Evolutionary conservation across 2,329 filamentous ascomycete genomes (phyloP).

Genomic region (Neonectria hederae): DNA sequence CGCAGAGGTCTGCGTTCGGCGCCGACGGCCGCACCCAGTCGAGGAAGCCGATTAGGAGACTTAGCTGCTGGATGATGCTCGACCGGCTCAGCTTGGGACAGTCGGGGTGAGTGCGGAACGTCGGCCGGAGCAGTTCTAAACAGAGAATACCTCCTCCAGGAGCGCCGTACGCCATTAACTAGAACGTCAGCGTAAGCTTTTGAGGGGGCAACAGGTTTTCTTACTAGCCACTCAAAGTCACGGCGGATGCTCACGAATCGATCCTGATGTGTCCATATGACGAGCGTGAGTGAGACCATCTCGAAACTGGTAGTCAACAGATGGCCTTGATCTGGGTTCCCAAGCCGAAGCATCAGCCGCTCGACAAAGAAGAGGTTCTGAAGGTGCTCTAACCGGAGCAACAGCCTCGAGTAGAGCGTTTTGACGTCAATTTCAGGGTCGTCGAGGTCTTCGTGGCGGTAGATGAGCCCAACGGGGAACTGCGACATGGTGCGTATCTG

Average conservation of each 20-base stretch:
- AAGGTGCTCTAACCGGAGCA: conserved; percentile 60
- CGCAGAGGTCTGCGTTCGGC: conserved; percentile 60
- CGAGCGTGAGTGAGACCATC: conserved; percentile 56
- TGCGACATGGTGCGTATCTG: conserved; percentile 46
- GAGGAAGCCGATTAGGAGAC: conserved; percentile 60
- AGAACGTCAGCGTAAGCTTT: conserved; percentile 1
- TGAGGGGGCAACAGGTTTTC: conserved; percentile 10
- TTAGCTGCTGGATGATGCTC: conserved; percentile 61
- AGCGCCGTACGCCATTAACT: conserved; percentile 61
- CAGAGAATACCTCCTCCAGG: conserved; percentile 61
- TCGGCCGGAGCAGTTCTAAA: conserved; percentile 58
- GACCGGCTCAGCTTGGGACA: conserved; percentile 54
- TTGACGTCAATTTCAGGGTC: conserved; percentile 42
- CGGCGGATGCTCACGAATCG: conserved; percentile 52
- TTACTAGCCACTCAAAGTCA: conserved; percentile 61
- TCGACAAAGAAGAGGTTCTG: conserved; percentile 69
- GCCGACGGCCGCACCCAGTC: conserved; percentile 60
- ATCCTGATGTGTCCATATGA: conserved; percentile 61
- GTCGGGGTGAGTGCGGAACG: conserved; percentile 46
- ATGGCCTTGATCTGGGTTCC: conserved; percentile 49
- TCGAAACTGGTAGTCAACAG: conserved; percentile 57
- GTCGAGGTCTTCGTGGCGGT: conserved; percentile 51
- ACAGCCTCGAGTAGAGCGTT: conserved; percentile 54
- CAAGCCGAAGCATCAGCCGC: conserved; percentile 60
- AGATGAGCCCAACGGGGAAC: conserved; percentile 52